Percentiles rank a stretch among this genome's conserved stretches.
Evolutionary conservation across 2,329 filamentous ascomycete species (phyloP).

Genomic region (Penicillium sp.): DNA sequence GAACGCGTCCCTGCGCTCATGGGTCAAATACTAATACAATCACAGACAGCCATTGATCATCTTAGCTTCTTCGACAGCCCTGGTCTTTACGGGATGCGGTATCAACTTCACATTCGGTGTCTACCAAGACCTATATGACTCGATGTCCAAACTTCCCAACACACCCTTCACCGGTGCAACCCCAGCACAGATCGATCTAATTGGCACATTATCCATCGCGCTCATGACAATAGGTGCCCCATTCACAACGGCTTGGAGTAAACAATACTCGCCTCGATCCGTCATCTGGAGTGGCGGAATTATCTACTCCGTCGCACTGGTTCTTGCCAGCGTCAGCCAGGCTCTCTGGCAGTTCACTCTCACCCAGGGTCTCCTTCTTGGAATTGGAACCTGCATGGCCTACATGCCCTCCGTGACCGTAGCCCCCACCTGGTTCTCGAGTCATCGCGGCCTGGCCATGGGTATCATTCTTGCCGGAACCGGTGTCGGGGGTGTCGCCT

Average conservation of each 20-base stretch:
- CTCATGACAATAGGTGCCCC: conserved; percentile 39
- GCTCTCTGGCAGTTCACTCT: conserved; percentile 32
- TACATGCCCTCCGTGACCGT: conserved; percentile 40
- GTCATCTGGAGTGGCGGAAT: conserved; percentile 31
- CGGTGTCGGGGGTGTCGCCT: conserved; percentile 40
- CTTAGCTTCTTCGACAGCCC: conserved; percentile 13
- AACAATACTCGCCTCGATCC: conserved; percentile 31
- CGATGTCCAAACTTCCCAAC: conserved; percentile 25
- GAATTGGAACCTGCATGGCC: conserved; percentile 37
- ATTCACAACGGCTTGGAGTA: conserved; percentile 34
- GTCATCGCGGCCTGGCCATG: conserved; percentile 38
- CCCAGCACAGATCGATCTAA: conserved; percentile 39
- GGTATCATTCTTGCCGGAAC: conserved; percentile 40
- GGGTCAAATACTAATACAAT: not conserved
- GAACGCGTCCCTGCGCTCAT: not conserved
- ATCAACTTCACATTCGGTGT: conserved; percentile 43
- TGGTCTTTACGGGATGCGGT: conserved; percentile 37
- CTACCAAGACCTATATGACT: conserved; percentile 41
- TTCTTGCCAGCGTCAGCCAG: conserved; percentile 35
- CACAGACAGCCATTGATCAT: conserved; percentile 11
- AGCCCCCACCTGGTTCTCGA: conserved; percentile 39
- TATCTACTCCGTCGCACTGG: conserved; percentile 26
- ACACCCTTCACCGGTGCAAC: conserved; percentile 38
- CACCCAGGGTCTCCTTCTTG: conserved; percentile 38
- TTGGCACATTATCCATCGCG: conserved; percentile 37